Evolutionary conservation across 176 grass and related monocot species (phyloP).

Genomic region (Aegilops speltoides): DNA sequence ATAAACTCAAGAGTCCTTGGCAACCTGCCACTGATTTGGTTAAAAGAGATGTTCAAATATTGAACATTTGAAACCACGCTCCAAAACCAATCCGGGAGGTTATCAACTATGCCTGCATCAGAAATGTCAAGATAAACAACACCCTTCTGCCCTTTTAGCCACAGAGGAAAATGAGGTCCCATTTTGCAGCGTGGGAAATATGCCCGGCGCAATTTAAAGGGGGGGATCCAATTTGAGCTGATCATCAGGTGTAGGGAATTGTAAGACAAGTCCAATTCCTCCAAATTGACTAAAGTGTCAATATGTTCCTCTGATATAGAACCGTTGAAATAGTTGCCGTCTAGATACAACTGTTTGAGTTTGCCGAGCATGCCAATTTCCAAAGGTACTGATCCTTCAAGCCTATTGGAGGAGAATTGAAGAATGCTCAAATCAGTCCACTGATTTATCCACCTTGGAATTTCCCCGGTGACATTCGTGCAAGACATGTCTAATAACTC

Average conservation of each 20-base stretch:
- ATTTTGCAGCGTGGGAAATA: background rate
- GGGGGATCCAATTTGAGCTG: background rate
- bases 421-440: background rate
- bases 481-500: background rate
- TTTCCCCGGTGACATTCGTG: background rate
- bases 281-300: background rate
- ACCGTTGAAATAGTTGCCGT: background rate
- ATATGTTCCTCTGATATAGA: background rate
- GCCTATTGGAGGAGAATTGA: background rate
- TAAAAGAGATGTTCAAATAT: background rate
- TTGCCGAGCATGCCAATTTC: background rate
- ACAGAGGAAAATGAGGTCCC: background rate
- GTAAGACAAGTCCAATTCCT: background rate
- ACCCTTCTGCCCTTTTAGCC: background rate
- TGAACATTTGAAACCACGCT: background rate
- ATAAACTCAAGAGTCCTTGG: background rate
- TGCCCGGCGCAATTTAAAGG: background rate
- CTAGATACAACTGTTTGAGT: background rate
- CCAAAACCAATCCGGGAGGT: background rate
- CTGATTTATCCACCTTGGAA: background rate
- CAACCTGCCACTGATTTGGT: background rate
- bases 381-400: background rate
- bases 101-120: background rate
- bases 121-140: background rate
- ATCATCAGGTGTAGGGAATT: background rate